Conservation (phyloP, 1,284 basidiomycete genomes). For the Calocybe gambosa region DNA sequence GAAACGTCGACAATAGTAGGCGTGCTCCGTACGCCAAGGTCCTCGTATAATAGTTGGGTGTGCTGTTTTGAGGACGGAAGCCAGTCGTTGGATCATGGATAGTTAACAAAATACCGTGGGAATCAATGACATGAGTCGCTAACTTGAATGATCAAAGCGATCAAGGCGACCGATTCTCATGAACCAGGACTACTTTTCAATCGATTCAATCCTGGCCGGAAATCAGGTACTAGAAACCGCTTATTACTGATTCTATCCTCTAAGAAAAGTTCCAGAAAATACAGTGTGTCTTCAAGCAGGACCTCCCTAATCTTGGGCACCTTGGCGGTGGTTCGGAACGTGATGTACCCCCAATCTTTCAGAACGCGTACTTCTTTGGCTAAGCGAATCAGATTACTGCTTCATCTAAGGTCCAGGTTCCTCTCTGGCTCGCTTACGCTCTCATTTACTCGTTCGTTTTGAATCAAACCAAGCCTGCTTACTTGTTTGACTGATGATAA, state of each 20-base stretch:
- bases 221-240: slow-evolving; percentile 56
- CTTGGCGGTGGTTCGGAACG: slow-evolving; percentile 77
- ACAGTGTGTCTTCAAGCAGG: slow-evolving; percentile 82
- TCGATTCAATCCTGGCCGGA: slow-evolving; percentile 83
- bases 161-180: slow-evolving; percentile 35
- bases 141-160: too few relatives aligned
- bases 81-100: slow-evolving; percentile 15
- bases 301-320: slow-evolving; percentile 83
- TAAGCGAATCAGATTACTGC: slow-evolving; percentile 58
- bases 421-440: slow-evolving; percentile 83
- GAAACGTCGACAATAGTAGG: slow-evolving; percentile 25
- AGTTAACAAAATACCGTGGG: slow-evolving; percentile 13
- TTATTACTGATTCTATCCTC: background rate
- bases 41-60: slow-evolving; percentile 6
- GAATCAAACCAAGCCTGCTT: slow-evolving; percentile 5
- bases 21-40: slow-evolving; percentile 13
- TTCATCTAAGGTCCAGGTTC: slow-evolving; percentile 69
- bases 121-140: slow-evolving; percentile 6
- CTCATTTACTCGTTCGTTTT: slow-evolving; percentile 69
- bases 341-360: slow-evolving; percentile 47
- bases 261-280: slow-evolving; percentile 57
- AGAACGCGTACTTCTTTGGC: background rate
- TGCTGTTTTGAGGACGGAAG: slow-evolving; percentile 11
- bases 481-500: background rate
- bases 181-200: slow-evolving; percentile 85